Evolutionary conservation across 176 grass and related monocot genomes (phyloP), one percentile per base, ranked within the genome.

Genomic region (Zizania latifolia): DNA sequence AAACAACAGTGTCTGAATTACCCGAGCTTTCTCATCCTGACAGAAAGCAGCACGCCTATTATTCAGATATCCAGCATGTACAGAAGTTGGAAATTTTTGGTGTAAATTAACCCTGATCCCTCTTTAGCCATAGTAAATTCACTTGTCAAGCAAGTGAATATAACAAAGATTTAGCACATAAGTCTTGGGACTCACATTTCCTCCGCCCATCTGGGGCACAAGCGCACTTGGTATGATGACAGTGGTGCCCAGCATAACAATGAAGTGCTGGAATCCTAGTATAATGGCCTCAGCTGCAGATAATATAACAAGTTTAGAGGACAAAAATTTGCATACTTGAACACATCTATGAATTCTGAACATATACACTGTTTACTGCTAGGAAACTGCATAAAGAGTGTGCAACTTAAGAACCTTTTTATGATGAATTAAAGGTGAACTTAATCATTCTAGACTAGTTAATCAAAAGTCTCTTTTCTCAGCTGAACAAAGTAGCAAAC

Each of bases 181-280:
- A 5, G 62, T 64, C 23, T 71, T 4, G 3, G 44, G 10, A 30
- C 87, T 99, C 58, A 99, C 96, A 70, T 94, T 99, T 76, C 84
- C 87, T 56, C 96, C 96, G 41, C 96, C 96, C 96, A 99, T 99
- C 32, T 99, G 96, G 37, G 96, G 96, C 58, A 99, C 89, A 59
- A 99, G 96, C 21, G 96, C 89, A 39, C 89, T 99, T 3, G 96
- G 96, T 65, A 99, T 99, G 73, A 94, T 87, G 58, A 99, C 96
- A 28, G 87, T 88, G 27, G 92, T 99, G 57, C 96, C 96, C 57
- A 99, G 68, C 91, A 99, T 94, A 55, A 99, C 96, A 31, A 99
- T 84, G 81, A 86, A 99, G 68, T 99, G 96, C 14, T 99, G 96
- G 78, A 99, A 99, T 75, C 96, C 96, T 1, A 94, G 89, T 35